Percentiles rank a stretch among this genome's conserved stretches.
Conservation (phyloP, 2,329 filamentous ascomycete genomes). For the Epichloe scottii region DNA sequence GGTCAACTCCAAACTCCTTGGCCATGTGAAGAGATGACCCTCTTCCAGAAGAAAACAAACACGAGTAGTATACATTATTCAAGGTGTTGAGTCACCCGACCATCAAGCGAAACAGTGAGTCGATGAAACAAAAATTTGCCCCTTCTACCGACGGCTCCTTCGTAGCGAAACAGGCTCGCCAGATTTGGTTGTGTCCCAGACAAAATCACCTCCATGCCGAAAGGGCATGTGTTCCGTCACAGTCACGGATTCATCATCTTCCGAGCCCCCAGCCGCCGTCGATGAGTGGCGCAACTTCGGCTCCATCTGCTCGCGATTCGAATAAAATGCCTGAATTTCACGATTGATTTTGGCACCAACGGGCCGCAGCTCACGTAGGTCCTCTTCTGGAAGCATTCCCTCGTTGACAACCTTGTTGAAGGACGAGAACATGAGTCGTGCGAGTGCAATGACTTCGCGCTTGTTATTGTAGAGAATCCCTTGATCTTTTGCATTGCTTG, state of each 20-base stretch:
- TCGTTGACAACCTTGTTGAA: conserved; percentile 32
- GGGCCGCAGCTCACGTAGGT: conserved; percentile 20
- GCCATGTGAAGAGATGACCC: not conserved
- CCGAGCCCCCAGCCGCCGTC: not conserved
- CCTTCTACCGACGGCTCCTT: not conserved
- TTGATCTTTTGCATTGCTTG: conserved; percentile 14
- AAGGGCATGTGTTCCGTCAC: conserved; percentile 4
- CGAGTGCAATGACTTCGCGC: conserved; percentile 31
- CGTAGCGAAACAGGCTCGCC: not conserved
- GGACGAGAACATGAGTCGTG: conserved; percentile 32
- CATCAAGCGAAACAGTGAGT: too few species aligned
- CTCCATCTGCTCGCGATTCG: conserved; percentile 20
- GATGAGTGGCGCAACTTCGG: conserved; percentile 16
- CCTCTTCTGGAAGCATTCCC: conserved; percentile 22
- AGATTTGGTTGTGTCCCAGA: conserved; percentile 21
- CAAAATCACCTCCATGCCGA: conserved; percentile 13
- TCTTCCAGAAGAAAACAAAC: not conserved
- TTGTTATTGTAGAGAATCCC: conserved; percentile 20
- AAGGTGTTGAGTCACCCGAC: too few species aligned
- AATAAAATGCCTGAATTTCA: conserved; percentile 24
- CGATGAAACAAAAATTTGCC: too few species aligned
- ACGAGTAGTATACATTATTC: not conserved
- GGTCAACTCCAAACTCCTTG: conserved; percentile 1
- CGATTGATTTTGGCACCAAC: conserved; percentile 25
- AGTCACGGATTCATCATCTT: conserved; percentile 10